Evolutionary conservation across 192 early-diverging fungal genomes (phyloP).

Genomic region (Spizellomyces sp.): DNA sequence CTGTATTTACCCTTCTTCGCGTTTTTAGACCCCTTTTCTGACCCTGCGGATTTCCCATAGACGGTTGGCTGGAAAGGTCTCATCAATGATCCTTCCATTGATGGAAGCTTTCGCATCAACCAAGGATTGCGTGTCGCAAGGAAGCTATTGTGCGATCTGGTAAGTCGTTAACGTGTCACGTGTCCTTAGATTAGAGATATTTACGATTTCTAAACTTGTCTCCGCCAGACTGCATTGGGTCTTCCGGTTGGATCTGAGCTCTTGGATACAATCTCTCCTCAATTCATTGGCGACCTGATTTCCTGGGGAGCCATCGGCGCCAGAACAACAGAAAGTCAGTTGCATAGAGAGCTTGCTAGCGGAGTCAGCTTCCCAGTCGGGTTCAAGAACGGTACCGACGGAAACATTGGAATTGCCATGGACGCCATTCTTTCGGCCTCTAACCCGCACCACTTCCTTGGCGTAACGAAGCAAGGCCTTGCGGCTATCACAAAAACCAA

Average conservation of each 20-base stretch:
- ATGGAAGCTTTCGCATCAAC: conserved; percentile 87
- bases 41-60: background rate
- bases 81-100: conserved; percentile 63
- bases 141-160: conserved; percentile 58
- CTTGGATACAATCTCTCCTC: conserved; percentile 94
- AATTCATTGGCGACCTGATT: conserved; percentile 89
- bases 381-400: conserved; percentile 95
- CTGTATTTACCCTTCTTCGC: background rate
- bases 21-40: background rate
- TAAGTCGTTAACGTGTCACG: conserved; percentile 11
- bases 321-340: conserved; percentile 88
- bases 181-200: no score
- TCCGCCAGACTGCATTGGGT: conserved; percentile 54
- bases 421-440: conserved; percentile 86
- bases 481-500: conserved; percentile 87
- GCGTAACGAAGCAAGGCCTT: conserved; percentile 91
- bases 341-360: conserved; percentile 85
- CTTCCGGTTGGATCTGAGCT: conserved; percentile 86
- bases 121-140: conserved; percentile 87
- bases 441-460: conserved; percentile 85
- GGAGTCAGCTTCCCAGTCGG: conserved; percentile 90
- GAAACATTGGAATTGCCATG: conserved; percentile 80
- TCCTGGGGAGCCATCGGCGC: conserved; percentile 98
- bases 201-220: no score
- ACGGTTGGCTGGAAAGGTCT: conserved; percentile 91